A percentile compares a stretch with the other conserved stretches of the same genome.
Conservation (phyloP, 2,329 filamentous ascomycete species). For the Epichloe amarillans region DNA sequence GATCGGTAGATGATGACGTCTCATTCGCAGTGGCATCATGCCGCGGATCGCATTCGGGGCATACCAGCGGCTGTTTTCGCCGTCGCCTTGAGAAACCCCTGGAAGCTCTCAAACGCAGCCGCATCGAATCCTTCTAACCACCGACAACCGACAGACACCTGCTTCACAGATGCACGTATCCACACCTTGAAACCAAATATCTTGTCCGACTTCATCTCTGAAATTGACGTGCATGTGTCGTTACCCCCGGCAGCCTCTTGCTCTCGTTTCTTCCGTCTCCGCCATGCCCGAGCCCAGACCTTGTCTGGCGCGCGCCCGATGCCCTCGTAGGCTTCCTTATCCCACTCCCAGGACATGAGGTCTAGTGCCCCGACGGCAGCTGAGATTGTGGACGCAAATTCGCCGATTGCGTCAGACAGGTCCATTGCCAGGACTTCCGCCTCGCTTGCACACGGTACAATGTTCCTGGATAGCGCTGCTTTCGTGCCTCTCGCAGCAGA, state of each 20-base stretch:
- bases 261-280: conserved; percentile 44
- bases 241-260: conserved; percentile 23
- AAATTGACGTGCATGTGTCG: conserved; percentile 1
- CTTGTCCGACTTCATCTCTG: conserved; percentile 18
- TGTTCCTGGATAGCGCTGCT: conserved; percentile 21
- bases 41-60: not conserved
- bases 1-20: no score
- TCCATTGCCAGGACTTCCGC: conserved; percentile 32
- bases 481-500: conserved; percentile 31
- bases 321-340: conserved; percentile 37
- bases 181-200: conserved; percentile 45
- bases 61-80: conserved; percentile 6
- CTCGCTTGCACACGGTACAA: conserved; percentile 31
- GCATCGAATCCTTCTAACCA: conserved; percentile 60
- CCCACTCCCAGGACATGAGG: conserved; percentile 51
- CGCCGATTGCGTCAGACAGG: conserved; percentile 24
- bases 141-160: conserved; percentile 39
- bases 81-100: conserved; percentile 54
- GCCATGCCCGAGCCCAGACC: conserved; percentile 66
- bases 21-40: no score
- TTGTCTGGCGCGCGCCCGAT: conserved; percentile 53
- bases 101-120: conserved; percentile 74
- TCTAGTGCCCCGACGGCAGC: conserved; percentile 41
- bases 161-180: conserved; percentile 26
- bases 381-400: conserved; percentile 23